Conservation (phyloP, 176 grass and related monocot genomes). For the Rhynchospora pubera region DNA sequence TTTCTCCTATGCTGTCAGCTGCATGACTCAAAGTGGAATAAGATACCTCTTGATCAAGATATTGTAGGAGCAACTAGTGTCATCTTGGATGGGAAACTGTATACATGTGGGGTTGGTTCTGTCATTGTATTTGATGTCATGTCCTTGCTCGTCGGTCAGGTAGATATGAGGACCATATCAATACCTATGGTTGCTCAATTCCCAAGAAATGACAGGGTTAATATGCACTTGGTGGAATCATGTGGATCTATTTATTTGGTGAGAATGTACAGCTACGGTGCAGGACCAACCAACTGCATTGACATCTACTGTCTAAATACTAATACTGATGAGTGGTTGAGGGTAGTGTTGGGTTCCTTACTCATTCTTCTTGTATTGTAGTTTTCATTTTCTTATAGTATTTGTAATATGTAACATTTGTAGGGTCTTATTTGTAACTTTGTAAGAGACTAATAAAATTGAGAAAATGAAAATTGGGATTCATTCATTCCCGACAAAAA, state of each 20-base stretch:
- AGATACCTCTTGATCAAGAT: neutral
- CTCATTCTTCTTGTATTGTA: too few species aligned
- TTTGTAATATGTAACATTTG: too few species aligned
- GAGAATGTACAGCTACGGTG: neutral
- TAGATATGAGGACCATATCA: neutral
- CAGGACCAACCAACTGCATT: neutral
- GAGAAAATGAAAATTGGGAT: too few species aligned
- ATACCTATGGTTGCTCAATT: neutral
- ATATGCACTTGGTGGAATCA: neutral
- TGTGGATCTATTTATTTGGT: neutral
- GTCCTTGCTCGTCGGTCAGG: neutral
- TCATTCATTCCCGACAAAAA: too few species aligned
- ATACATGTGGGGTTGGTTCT: neutral
- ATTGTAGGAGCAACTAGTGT: neutral
- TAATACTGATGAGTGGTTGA: neutral
- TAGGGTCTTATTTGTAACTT: too few species aligned
- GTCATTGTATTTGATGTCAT: neutral
- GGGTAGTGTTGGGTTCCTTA: too few species aligned
- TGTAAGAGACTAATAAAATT: too few species aligned
- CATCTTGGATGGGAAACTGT: neutral
- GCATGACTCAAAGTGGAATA: neutral
- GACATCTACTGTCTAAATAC: neutral
- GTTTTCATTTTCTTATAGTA: too few species aligned
- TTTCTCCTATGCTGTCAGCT: neutral
- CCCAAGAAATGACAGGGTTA: neutral